Evolutionary conservation across 352 stramenopile species (phyloP).

Genomic region (Blastocystis sp.): DNA sequence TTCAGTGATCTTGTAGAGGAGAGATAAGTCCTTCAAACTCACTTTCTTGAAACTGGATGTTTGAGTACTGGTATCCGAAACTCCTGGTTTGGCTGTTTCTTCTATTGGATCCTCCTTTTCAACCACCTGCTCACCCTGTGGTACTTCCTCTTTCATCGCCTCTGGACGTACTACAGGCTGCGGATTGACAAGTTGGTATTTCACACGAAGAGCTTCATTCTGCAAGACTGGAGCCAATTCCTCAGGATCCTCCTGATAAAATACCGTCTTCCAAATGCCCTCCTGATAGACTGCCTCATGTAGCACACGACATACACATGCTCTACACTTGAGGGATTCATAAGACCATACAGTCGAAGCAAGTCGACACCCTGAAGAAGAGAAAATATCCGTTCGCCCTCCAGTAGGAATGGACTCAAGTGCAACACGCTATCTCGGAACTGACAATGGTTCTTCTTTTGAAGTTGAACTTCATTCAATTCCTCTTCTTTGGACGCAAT

Average conservation of each 20-base stretch:
- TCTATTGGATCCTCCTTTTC: neutral
- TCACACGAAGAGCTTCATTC: neutral
- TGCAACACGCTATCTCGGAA: neutral
- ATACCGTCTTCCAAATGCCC: neutral
- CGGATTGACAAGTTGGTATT: constrained; percentile 25
- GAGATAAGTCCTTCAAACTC: neutral
- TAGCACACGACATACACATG: neutral
- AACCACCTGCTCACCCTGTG: neutral
- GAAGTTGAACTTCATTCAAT: neutral
- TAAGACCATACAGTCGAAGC: neutral
- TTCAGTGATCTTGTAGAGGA: constrained; percentile 20
- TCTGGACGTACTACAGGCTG: neutral
- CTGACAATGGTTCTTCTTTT: neutral
- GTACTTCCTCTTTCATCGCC: neutral
- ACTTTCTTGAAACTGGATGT: neutral
- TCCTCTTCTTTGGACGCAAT: neutral
- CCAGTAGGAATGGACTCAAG: neutral
- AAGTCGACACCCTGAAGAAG: neutral
- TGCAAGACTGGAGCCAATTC: neutral
- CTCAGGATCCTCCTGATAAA: neutral
- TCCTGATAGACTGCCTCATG: constrained; percentile 17
- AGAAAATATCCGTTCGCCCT: neutral
- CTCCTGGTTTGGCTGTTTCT: neutral
- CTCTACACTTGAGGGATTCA: neutral
- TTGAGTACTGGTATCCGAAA: neutral